These are phyloP conservation scores for Candida awuae DNA, from an alignment of 805 yeast species.

Conservation along the genomic window DNA sequence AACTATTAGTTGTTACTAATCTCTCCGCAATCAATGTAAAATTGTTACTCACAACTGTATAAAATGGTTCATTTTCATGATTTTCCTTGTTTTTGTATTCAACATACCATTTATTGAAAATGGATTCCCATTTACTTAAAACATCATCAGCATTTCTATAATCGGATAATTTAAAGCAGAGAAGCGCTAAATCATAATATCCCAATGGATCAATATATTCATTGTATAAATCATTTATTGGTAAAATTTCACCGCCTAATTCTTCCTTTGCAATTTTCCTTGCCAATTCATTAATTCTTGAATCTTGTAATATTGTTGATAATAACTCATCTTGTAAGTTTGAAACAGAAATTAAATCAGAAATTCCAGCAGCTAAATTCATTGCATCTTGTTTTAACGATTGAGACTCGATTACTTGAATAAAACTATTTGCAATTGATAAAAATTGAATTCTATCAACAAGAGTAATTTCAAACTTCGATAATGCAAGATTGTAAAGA, in stretches of 20 bases:
- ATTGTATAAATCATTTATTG: constrained; percentile 75
- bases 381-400: constrained; percentile 69
- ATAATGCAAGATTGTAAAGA: constrained; percentile 61
- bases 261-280: constrained; percentile 42
- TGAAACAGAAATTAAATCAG: constrained; percentile 80
- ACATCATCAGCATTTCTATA: constrained; percentile 80
- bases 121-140: constrained; percentile 67
- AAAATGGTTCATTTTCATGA: constrained; percentile 30
- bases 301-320: constrained; percentile 42
- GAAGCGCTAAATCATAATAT: constrained; percentile 72
- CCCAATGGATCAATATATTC: constrained; percentile 82
- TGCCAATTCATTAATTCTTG: constrained; percentile 40
- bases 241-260: constrained; percentile 57
- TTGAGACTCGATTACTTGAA: constrained; percentile 77
- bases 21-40: constrained; percentile 47
- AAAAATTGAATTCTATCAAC: constrained; percentile 76
- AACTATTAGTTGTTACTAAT: constrained; percentile 60
- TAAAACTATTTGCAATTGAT: constrained; percentile 88
- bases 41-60: constrained; percentile 31
- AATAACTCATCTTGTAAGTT: constrained; percentile 68
- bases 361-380: constrained; percentile 58
- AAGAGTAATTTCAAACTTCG: constrained; percentile 61
- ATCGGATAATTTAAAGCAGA: constrained; percentile 76
- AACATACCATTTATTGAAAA: constrained; percentile 45
- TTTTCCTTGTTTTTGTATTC: constrained; percentile 22